These are phyloP conservation scores for Umbelopsis sp. DNA, from an alignment of 192 early-diverging fungal species.

Conservation along the genomic window DNA sequence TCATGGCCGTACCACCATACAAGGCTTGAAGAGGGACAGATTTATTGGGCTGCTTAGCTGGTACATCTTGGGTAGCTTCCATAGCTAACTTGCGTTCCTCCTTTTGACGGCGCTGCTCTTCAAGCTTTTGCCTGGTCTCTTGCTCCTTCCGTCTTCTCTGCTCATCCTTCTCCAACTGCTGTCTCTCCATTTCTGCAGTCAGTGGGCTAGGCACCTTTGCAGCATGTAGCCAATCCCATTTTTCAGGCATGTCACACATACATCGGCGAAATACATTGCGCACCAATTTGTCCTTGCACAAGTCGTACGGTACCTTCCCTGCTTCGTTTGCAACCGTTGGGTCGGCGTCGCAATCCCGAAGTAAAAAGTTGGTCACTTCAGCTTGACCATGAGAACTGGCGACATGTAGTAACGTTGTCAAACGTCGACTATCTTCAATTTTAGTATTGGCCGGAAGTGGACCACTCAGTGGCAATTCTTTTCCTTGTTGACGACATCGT, in stretches of 20 bases:
- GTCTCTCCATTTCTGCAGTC: slow-evolving; percentile 69
- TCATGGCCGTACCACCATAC: slow-evolving; percentile 27
- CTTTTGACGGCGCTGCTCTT: slow-evolving; percentile 42
- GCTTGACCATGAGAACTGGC: slow-evolving; percentile 63
- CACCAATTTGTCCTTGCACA: slow-evolving; percentile 68
- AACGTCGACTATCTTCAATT: slow-evolving; percentile 42
- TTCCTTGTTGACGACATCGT: slow-evolving; percentile 52
- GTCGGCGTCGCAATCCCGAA: slow-evolving; percentile 77
- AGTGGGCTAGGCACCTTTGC: slow-evolving; percentile 75
- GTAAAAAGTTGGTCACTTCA: slow-evolving; percentile 55
- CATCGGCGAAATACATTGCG: slow-evolving; percentile 75
- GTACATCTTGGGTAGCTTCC: slow-evolving; percentile 27
- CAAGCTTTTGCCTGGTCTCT: slow-evolving; percentile 57
- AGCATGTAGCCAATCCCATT: slow-evolving; percentile 64
- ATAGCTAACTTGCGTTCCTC: slow-evolving; percentile 28
- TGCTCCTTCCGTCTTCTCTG: slow-evolving; percentile 65
- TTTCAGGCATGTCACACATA: slow-evolving; percentile 58
- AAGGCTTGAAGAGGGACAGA: slow-evolving; percentile 25
- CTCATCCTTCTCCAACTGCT: slow-evolving; percentile 60
- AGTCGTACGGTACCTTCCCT: slow-evolving; percentile 64
- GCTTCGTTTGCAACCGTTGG: slow-evolving; percentile 54
- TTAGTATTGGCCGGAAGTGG: slow-evolving; percentile 30
- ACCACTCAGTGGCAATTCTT: slow-evolving; percentile 38
- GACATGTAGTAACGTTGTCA: slow-evolving; percentile 76
- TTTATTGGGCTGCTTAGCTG: slow-evolving; percentile 10